phyloP scores from a whole-genome alignment of 2,329 filamentous ascomycete species.

The Nannizziopsis arthrosporioides region DNA sequence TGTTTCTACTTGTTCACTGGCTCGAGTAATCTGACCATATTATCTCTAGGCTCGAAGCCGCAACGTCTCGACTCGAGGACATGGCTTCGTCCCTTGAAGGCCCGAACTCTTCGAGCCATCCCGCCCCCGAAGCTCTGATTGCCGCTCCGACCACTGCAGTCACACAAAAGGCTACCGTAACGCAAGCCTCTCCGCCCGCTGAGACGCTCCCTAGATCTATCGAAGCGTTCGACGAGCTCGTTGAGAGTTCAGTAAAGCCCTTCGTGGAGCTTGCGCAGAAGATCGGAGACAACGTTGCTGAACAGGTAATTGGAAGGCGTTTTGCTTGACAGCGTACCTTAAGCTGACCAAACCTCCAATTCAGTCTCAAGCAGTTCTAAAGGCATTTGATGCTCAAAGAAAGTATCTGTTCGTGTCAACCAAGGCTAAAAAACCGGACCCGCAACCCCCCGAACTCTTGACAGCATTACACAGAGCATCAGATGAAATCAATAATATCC shows the following conservation, averaged over 20 bases:
- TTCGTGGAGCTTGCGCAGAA: constrained; percentile 69
- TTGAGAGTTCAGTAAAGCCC: constrained; percentile 60
- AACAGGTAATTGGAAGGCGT: constrained; percentile 51
- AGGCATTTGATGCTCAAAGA: constrained; percentile 71
- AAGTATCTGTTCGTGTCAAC: constrained; percentile 79
- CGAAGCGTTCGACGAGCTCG: constrained; percentile 73
- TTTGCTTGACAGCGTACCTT: background rate
- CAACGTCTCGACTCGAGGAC: constrained; percentile 89
- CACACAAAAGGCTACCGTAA: constrained; percentile 20
- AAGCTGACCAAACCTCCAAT: background rate
- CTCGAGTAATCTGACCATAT: constrained; percentile 13
- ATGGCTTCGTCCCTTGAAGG: constrained; percentile 63
- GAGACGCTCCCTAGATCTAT: constrained; percentile 63
- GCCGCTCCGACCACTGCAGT: constrained; percentile 19
- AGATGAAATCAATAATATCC: constrained; percentile 64
- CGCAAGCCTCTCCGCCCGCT: constrained; percentile 36
- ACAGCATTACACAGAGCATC: constrained; percentile 79
- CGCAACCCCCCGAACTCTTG: constrained; percentile 60
- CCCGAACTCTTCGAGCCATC: constrained; percentile 34
- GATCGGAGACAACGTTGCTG: constrained; percentile 63
- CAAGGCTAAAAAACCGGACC: constrained; percentile 83
- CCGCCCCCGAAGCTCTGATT: constrained; percentile 17
- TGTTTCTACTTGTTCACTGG: constrained; percentile 21
- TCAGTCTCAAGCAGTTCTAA: constrained; percentile 45
- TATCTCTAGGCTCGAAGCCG: constrained; percentile 74